Evolutionary conservation across 164 flowering plant genomes (phyloP).

Genomic region (Litsea cubeba): DNA sequence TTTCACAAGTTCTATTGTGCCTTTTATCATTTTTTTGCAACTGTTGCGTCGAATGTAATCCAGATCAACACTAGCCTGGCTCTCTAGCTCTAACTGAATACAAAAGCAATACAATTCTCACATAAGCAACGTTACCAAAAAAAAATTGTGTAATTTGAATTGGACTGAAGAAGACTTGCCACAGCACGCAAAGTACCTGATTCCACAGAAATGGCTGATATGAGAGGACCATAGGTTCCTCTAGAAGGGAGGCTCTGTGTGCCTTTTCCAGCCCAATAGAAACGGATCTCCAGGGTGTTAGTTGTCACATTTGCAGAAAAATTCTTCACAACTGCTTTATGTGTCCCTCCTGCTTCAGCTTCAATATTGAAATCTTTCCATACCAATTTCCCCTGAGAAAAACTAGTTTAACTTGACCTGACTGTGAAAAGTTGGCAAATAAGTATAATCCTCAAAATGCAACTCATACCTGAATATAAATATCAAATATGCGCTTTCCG

Average conservation of each 20-base stretch:
- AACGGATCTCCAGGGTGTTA: conserved; percentile 11
- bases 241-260: conserved; percentile 10
- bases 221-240: conserved; percentile 21
- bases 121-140: too few relatives aligned
- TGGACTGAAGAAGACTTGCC: too few relatives aligned
- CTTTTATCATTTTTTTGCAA: too few relatives aligned
- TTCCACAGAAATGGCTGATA: conserved; percentile 16
- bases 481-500: conserved; percentile 66
- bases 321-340: background rate
- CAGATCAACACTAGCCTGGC: too few relatives aligned
- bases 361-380: conserved; percentile 18
- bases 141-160: too few relatives aligned
- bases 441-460: background rate
- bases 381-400: conserved; percentile 11
- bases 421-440: background rate
- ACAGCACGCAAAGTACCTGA: conserved; percentile 19
- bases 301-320: background rate
- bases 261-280: conserved; percentile 24
- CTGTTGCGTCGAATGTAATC: too few relatives aligned
- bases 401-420: background rate
- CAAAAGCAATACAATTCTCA: too few relatives aligned
- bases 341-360: conserved; percentile 6
- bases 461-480: conserved; percentile 56
- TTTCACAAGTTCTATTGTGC: too few relatives aligned
- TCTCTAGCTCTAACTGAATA: too few relatives aligned